These are phyloP conservation scores for Trichoderma sp. DNA, from an alignment of 2,329 filamentous ascomycete genomes.

Conservation along the genomic window DNA sequence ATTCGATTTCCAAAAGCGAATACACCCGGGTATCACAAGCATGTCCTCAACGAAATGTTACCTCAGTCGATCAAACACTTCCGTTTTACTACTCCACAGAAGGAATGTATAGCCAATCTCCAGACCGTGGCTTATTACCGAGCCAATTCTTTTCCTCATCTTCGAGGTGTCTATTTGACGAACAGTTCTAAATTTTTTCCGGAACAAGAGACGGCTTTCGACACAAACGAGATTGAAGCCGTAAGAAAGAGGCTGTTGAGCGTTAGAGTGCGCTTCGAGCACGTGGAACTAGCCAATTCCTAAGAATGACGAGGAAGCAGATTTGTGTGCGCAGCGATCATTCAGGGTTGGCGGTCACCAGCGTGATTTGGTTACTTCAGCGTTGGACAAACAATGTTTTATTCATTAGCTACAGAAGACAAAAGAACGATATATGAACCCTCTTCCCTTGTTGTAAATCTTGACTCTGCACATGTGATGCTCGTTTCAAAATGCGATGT, in stretches of 20 bases:
- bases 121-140: background rate
- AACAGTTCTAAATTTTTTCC: background rate
- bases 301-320: background rate
- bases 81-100: background rate
- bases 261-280: background rate
- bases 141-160: background rate
- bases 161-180: background rate
- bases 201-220: background rate
- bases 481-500: background rate
- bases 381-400: background rate
- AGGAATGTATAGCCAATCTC: background rate
- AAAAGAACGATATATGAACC: background rate
- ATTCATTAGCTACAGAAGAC: background rate
- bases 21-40: background rate
- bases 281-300: background rate
- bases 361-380: background rate
- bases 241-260: background rate
- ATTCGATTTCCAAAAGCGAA: background rate
- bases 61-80: background rate
- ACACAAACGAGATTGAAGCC: background rate
- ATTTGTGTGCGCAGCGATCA: background rate
- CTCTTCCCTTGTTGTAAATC: background rate
- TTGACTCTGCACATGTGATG: background rate
- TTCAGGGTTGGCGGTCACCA: background rate
- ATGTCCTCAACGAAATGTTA: background rate